phyloP scores from a whole-genome alignment of 2,329 filamentous ascomycete species.

The Orbilia javanica region DNA sequence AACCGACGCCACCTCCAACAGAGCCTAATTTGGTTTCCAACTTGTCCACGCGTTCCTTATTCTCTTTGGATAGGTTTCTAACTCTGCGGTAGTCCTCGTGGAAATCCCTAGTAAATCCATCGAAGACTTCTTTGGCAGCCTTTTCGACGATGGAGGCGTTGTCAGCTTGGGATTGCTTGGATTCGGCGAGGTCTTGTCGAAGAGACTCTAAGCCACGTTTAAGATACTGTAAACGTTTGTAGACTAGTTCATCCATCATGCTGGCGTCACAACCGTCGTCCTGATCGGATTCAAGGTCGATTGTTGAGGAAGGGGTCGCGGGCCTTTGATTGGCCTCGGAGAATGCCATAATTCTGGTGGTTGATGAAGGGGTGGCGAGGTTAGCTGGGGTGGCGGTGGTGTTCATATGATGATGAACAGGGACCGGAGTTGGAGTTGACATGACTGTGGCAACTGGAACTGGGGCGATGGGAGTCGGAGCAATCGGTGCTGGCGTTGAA shows the following conservation, averaged over 20 bases:
- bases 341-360: background rate
- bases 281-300: constrained; percentile 25
- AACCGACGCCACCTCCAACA: background rate
- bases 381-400: background rate
- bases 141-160: constrained; percentile 25
- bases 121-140: constrained; percentile 37
- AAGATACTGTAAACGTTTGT: constrained; percentile 20
- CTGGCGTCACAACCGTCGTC: constrained; percentile 24
- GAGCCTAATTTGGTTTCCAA: constrained; percentile 7
- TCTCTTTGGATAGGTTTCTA: constrained; percentile 16
- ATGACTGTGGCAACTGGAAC: background rate
- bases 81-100: constrained; percentile 33
- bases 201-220: constrained; percentile 14
- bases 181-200: constrained; percentile 25
- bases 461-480: background rate
- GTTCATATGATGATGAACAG: background rate
- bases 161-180: constrained; percentile 14
- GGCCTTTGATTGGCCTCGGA: background rate
- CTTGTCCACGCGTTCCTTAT: constrained; percentile 19
- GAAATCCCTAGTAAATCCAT: constrained; percentile 29
- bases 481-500: background rate
- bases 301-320: background rate
- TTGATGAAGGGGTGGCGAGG: constrained; percentile 8
- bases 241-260: constrained; percentile 20
- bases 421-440: constrained; percentile 7